These are phyloP conservation scores for Colletotrichum karsti DNA, from an alignment of 2,329 filamentous ascomycete species.

Conservation along the genomic window DNA sequence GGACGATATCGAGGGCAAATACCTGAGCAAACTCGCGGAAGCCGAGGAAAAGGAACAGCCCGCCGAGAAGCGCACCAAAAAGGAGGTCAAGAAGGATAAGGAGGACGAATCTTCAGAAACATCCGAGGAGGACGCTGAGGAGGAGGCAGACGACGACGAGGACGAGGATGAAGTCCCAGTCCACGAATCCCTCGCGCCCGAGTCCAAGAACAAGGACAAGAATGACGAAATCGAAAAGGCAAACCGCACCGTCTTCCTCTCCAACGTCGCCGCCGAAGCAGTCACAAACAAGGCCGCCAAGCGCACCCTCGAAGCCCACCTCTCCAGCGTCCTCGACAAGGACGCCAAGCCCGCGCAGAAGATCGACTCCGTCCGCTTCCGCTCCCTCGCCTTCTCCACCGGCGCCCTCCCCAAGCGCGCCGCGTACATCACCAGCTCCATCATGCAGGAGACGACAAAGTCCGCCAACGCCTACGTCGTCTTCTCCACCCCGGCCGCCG, in stretches of 20 bases:
- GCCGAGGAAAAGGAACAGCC: conserved; percentile 64
- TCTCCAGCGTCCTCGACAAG: conserved; percentile 75
- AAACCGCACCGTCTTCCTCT: conserved; percentile 88
- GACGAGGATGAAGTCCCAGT: conserved; percentile 51
- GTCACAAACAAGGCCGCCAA: conserved; percentile 85
- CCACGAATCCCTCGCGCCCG: conserved; percentile 65
- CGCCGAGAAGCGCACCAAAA: conserved; percentile 62
- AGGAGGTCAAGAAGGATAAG: conserved; percentile 45
- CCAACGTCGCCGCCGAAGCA: conserved; percentile 86
- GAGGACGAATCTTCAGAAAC: conserved; percentile 50
- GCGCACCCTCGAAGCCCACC: conserved; percentile 79
- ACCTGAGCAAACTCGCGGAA: conserved; percentile 71
- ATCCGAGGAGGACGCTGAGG: conserved; percentile 21
- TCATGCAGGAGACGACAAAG: conserved; percentile 91
- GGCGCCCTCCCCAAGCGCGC: conserved; percentile 87
- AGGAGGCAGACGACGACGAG: conserved; percentile 39
- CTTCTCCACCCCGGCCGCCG: conserved; percentile 79
- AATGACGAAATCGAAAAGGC: conserved; percentile 81
- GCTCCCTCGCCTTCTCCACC: conserved; percentile 86
- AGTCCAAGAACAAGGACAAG: conserved; percentile 55
- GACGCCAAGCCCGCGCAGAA: conserved; percentile 68
- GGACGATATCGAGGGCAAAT: conserved; percentile 75
- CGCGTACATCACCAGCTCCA: conserved; percentile 88
- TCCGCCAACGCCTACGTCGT: conserved; percentile 96
- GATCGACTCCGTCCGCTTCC: conserved; percentile 91